A percentile compares a stretch with the other conserved stretches of the same genome.
Evolutionary conservation across 2,329 filamentous ascomycete species (phyloP).

Genomic region (Escovopsis weberi): DNA sequence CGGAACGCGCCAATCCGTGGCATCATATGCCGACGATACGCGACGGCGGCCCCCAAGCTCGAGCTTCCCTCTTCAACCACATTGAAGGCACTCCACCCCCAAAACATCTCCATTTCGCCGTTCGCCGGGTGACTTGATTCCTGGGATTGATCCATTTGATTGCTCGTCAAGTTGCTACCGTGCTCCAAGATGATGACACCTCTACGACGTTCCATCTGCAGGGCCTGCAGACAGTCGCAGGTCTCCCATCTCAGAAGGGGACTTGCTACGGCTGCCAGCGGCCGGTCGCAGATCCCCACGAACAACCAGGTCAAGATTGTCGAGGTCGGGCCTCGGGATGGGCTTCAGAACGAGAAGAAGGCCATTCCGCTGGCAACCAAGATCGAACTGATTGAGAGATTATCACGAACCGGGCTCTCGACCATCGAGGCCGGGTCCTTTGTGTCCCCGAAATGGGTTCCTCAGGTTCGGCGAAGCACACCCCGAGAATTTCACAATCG

Average conservation of each 20-base stretch:
- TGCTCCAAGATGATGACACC: conserved; percentile 17
- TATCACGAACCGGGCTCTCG: conserved; percentile 52
- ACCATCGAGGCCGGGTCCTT: conserved; percentile 74
- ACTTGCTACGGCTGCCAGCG: conserved; percentile 24
- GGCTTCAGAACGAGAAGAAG: conserved; percentile 73
- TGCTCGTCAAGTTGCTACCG: not conserved
- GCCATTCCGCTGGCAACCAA: conserved; percentile 58
- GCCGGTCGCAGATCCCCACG: conserved; percentile 12
- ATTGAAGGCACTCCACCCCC: not conserved
- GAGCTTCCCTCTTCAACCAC: conserved; percentile 1
- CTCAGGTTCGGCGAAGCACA: conserved; percentile 41
- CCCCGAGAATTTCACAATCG: not conserved
- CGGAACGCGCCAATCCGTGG: too few species aligned
- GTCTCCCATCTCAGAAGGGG: conserved; percentile 16
- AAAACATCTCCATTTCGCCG: not conserved
- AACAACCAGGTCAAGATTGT: conserved; percentile 48
- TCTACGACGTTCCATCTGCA: conserved; percentile 23
- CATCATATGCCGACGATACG: conserved; percentile 6
- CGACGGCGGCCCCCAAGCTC: conserved; percentile 4
- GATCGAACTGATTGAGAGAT: conserved; percentile 56
- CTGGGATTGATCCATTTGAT: too few species aligned
- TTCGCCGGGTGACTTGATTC: not conserved
- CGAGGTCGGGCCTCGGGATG: conserved; percentile 74
- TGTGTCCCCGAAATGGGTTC: conserved; percentile 72
- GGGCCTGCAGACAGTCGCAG: conserved; percentile 22